A percentile compares a stretch with the other conserved stretches of the same genome.
Conservation (phyloP, 2,329 filamentous ascomycete genomes). For the Curvularia verruculosa region DNA sequence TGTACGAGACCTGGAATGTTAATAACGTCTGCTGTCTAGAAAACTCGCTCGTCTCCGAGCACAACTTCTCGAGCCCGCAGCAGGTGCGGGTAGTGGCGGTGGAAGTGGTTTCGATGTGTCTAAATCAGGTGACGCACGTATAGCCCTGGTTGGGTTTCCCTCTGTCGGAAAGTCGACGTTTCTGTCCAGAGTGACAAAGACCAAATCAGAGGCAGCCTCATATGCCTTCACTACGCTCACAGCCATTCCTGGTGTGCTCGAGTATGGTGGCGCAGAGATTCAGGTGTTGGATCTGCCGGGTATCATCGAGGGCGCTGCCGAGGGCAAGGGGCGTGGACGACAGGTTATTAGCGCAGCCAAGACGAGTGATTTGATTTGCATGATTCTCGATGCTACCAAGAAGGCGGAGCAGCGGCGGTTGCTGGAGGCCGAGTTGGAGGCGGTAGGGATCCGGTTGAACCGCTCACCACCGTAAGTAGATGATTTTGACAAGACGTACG, state of each 20-base stretch:
- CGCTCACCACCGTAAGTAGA: conserved; percentile 75
- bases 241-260: conserved; percentile 93
- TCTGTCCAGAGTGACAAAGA: conserved; percentile 98
- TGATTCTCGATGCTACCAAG: conserved; percentile 97
- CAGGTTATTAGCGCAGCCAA: conserved; percentile 98
- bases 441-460: conserved; percentile 93
- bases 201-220: conserved; percentile 91
- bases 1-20: not conserved
- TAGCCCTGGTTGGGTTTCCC: conserved; percentile 97
- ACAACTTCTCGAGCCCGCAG: conserved; percentile 87
- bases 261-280: conserved; percentile 97
- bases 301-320: conserved; percentile 95
- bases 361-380: conserved; percentile 95
- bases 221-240: conserved; percentile 98
- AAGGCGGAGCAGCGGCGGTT: conserved; percentile 89
- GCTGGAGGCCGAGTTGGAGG: conserved; percentile 89
- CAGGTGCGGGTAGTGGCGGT: conserved; percentile 76
- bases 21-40: conserved; percentile 54
- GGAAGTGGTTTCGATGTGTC: conserved; percentile 87
- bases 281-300: conserved; percentile 96
- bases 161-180: conserved; percentile 99
- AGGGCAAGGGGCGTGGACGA: conserved; percentile 92
- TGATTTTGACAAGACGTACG: too few relatives aligned
- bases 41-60: conserved; percentile 95
- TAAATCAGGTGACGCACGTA: conserved; percentile 94